A percentile compares a stretch with the other conserved stretches of the same genome.
phyloP scores from a whole-genome alignment of 192 early-diverging fungal species.

The Thamnidium elegans region DNA sequence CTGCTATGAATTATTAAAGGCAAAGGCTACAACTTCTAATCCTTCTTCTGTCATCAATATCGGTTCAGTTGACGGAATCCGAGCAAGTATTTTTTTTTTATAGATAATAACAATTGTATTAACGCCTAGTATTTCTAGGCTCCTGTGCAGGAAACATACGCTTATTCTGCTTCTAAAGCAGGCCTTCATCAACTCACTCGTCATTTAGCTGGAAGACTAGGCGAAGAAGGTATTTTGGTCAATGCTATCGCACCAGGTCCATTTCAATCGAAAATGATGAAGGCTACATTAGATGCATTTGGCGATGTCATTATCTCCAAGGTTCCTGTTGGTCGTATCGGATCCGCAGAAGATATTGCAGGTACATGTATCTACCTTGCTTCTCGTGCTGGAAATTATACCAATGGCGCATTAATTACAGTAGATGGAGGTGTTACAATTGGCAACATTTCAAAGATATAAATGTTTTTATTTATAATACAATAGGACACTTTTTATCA shows the following conservation, averaged over 20 bases:
- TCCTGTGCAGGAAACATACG: constrained; percentile 54
- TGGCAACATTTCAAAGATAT: background rate
- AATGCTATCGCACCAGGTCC: constrained; percentile 73
- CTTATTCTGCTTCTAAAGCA: constrained; percentile 79
- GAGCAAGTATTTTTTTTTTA: background rate
- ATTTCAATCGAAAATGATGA: constrained; percentile 81
- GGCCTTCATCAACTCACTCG: constrained; percentile 73
- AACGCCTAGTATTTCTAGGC: background rate
- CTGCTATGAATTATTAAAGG: constrained; percentile 66
- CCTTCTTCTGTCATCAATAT: constrained; percentile 91
- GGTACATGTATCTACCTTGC: constrained; percentile 78
- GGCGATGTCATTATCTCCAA: constrained; percentile 49
- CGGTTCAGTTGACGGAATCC: constrained; percentile 68
- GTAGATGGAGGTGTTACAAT: constrained; percentile 76
- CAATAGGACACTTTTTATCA: too few relatives aligned
- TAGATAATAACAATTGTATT: too few relatives aligned
- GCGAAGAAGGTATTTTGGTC: constrained; percentile 53
- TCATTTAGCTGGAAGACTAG: constrained; percentile 63
- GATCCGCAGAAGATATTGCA: constrained; percentile 81
- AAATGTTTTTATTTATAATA: too few relatives aligned
- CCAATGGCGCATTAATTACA: constrained; percentile 78
- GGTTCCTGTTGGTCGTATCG: constrained; percentile 77
- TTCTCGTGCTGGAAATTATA: constrained; percentile 69
- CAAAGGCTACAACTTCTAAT: constrained; percentile 45
- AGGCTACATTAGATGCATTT: constrained; percentile 50